Conservation (phyloP, 1,139 yeast genomes). For the Citeromyces hawaiiensis region DNA sequence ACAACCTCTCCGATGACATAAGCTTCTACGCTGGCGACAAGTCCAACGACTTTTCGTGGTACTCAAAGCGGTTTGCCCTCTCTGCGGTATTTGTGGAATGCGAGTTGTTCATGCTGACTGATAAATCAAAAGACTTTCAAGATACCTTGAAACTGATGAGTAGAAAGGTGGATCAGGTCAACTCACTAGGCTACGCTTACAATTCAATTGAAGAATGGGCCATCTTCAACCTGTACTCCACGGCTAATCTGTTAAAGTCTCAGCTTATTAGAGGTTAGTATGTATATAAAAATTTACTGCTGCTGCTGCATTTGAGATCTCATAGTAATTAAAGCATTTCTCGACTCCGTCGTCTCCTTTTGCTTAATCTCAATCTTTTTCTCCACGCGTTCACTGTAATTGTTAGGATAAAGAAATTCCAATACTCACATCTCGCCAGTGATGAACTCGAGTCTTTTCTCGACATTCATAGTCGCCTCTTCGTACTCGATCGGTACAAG, state of each 20-base stretch:
- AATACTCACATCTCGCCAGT: conserved; percentile 45
- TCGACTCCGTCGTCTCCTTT: conserved; percentile 8
- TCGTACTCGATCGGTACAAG: conserved; percentile 73
- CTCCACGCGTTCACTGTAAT: not conserved
- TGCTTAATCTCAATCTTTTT: conserved; percentile 1
- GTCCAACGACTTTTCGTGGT: conserved; percentile 88
- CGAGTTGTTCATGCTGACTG: conserved; percentile 75
- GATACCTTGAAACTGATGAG: conserved; percentile 57
- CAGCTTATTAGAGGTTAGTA: conserved; percentile 53
- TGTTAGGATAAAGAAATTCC: not conserved
- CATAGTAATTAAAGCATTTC: conserved; percentile 9
- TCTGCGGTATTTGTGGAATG: conserved; percentile 58
- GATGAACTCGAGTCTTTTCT: conserved; percentile 81
- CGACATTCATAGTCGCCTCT: conserved; percentile 76
- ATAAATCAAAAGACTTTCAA: conserved; percentile 38
- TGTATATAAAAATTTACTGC: too few relatives aligned
- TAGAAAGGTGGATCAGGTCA: conserved; percentile 41
- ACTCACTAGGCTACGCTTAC: conserved; percentile 43
- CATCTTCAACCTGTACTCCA: conserved; percentile 52
- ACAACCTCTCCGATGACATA: conserved; percentile 70
- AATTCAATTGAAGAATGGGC: conserved; percentile 63
- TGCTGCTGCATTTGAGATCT: conserved; percentile 4
- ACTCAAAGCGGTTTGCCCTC: conserved; percentile 65
- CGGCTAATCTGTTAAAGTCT: conserved; percentile 56
- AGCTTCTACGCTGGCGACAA: conserved; percentile 69